phyloP scores from a whole-genome alignment of 2,329 filamentous ascomycete species.

The Elsinoe batatas region DNA sequence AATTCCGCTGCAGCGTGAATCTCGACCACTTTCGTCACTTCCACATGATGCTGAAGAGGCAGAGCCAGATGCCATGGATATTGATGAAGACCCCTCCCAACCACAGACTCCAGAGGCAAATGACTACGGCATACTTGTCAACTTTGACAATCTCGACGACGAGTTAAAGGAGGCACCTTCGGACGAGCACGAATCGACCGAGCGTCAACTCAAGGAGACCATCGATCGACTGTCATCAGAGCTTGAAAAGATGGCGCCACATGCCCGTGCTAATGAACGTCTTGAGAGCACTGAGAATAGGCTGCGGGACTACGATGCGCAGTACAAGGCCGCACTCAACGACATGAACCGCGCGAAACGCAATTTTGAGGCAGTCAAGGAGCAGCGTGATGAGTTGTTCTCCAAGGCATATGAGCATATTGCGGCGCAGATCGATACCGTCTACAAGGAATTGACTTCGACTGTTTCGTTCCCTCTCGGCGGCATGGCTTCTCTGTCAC shows the following conservation, averaged over 20 bases:
- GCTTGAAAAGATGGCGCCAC: slow-evolving; percentile 89
- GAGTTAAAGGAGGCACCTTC: slow-evolving; percentile 70
- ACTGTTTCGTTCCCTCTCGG: slow-evolving; percentile 88
- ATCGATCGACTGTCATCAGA: slow-evolving; percentile 65
- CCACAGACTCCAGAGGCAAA: slow-evolving; percentile 54
- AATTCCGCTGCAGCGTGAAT: slow-evolving; percentile 66
- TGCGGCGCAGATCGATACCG: slow-evolving; percentile 81
- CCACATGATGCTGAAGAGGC: slow-evolving; percentile 69
- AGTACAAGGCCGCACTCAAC: slow-evolving; percentile 53
- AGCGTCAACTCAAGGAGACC: slow-evolving; percentile 56
- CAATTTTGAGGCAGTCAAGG: slow-evolving; percentile 73
- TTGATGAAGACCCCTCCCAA: slow-evolving; percentile 60
- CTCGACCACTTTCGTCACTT: slow-evolving; percentile 62
- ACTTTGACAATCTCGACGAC: slow-evolving; percentile 73
- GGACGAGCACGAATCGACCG: slow-evolving; percentile 55
- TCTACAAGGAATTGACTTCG: slow-evolving; percentile 91
- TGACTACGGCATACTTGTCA: slow-evolving; percentile 83
- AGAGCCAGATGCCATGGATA: slow-evolving; percentile 71
- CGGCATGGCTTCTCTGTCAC: slow-evolving; percentile 77
- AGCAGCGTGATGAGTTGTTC: slow-evolving; percentile 79
- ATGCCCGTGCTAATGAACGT: slow-evolving; percentile 90
- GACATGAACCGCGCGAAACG: slow-evolving; percentile 57
- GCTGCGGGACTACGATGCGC: slow-evolving; percentile 79
- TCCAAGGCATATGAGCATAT: slow-evolving; percentile 94
- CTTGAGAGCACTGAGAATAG: slow-evolving; percentile 76